A percentile compares a stretch with the other conserved stretches of the same genome.
Conservation (phyloP, 441 rosid species). For the Syzygium malaccense region DNA sequence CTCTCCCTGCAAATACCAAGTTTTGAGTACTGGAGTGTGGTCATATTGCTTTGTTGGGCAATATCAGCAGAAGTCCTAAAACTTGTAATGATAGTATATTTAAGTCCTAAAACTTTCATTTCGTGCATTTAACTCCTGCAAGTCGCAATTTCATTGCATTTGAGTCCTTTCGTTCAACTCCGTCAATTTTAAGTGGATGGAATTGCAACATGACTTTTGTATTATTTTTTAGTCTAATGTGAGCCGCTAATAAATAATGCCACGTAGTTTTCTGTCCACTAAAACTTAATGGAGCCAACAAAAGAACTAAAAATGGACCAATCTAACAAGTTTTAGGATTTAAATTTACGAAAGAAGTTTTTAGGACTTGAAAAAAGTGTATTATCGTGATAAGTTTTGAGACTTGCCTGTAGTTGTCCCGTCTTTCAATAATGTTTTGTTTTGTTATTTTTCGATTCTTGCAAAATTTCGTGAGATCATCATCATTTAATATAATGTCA, state of each 20-base stretch:
- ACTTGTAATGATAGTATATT: background rate
- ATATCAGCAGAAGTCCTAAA: background rate
- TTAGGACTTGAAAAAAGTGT: background rate
- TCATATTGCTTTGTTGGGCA: background rate
- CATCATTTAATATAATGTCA: background rate
- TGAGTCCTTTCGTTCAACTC: background rate
- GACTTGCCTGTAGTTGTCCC: background rate
- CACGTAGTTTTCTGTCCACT: background rate
- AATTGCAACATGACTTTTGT: background rate
- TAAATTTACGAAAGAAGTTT: background rate
- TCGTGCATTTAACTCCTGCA: background rate
- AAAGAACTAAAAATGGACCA: background rate
- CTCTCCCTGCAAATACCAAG: constrained; percentile 25
- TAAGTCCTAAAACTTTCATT: background rate
- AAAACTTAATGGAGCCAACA: background rate
- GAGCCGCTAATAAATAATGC: background rate
- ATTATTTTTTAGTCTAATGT: background rate
- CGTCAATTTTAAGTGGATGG: background rate
- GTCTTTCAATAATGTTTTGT: background rate
- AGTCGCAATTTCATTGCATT: background rate
- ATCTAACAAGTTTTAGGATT: background rate
- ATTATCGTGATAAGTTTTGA: background rate
- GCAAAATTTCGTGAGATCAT: background rate
- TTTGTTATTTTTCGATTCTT: background rate
- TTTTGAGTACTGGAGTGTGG: background rate